Percentiles rank a stretch among this genome's conserved stretches.
Evolutionary conservation across 306 rosid species (phyloP).

Genomic region (Alnus rubra): DNA sequence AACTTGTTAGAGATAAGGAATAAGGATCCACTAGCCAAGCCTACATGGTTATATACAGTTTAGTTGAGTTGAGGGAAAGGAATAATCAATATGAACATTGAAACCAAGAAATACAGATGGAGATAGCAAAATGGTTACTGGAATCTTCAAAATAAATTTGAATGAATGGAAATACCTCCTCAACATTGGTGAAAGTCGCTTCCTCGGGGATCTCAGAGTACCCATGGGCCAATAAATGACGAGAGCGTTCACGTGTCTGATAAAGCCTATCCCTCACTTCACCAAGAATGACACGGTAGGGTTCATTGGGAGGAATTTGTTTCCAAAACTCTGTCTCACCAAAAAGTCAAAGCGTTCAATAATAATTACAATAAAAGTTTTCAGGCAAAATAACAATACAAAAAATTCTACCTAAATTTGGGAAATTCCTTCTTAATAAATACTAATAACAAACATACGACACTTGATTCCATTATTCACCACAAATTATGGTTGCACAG

Average conservation of each 20-base stretch:
- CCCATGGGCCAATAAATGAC: conserved; percentile 78
- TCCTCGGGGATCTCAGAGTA: conserved; percentile 93
- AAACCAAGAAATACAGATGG: neutral
- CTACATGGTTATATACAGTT: neutral
- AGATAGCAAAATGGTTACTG: conserved; percentile 1
- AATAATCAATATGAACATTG: neutral
- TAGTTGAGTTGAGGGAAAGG: neutral
- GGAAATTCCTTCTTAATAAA: too few relatives aligned
- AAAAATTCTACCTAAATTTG: too few relatives aligned
- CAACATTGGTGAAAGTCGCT: conserved; percentile 74
- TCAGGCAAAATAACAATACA: neutral
- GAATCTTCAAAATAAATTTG: conserved; percentile 1
- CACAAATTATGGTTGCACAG: neutral
- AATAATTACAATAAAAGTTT: neutral
- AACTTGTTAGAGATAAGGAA: neutral
- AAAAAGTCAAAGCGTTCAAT: conserved; percentile 21
- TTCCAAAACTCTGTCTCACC: conserved; percentile 85
- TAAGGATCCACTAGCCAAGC: neutral
- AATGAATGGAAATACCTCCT: conserved; percentile 54
- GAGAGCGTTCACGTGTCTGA: conserved; percentile 93
- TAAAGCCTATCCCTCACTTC: conserved; percentile 94
- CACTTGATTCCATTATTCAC: conserved; percentile 18
- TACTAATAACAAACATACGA: conserved; percentile 5
- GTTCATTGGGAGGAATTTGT: conserved; percentile 79
- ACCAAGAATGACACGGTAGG: conserved; percentile 92